Conservation (phyloP, 129 eudicot genomes). For the Flaveria linearis region DNA sequence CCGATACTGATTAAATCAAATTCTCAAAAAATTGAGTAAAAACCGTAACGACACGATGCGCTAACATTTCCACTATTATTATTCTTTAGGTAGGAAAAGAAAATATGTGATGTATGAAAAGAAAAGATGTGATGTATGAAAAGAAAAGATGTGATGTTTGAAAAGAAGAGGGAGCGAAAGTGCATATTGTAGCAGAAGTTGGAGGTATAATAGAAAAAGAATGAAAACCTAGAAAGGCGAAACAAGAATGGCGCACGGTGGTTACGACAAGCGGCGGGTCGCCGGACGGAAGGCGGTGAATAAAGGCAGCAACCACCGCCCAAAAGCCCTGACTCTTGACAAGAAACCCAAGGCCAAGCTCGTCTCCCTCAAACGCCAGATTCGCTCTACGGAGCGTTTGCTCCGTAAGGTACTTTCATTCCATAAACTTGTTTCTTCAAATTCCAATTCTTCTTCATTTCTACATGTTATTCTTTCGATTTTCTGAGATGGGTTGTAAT, state of each 20-base stretch:
- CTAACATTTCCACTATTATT: too few relatives aligned
- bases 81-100: too few relatives aligned
- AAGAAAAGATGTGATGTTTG: background rate
- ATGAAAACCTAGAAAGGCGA: slow-evolving; percentile 26
- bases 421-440: background rate
- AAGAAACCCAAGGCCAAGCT: slow-evolving; percentile 67
- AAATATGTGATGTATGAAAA: background rate
- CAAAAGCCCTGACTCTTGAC: slow-evolving; percentile 53
- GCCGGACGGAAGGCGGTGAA: slow-evolving; percentile 54
- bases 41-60: too few relatives aligned
- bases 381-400: slow-evolving; percentile 82
- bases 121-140: background rate
- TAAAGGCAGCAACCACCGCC: slow-evolving; percentile 44
- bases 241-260: slow-evolving; percentile 73
- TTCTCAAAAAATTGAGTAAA: too few relatives aligned
- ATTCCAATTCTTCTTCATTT: background rate
- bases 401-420: slow-evolving; percentile 60
- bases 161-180: background rate
- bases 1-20: too few relatives aligned
- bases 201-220: slow-evolving; percentile 12
- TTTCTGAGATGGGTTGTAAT: slow-evolving; percentile 1
- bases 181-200: slow-evolving; percentile 8
- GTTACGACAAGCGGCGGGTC: slow-evolving; percentile 61
- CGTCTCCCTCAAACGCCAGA: slow-evolving; percentile 73
- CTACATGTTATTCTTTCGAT: background rate